Conservation (phyloP, 176 grass and related monocot genomes). For the Olyra latifolia region DNA sequence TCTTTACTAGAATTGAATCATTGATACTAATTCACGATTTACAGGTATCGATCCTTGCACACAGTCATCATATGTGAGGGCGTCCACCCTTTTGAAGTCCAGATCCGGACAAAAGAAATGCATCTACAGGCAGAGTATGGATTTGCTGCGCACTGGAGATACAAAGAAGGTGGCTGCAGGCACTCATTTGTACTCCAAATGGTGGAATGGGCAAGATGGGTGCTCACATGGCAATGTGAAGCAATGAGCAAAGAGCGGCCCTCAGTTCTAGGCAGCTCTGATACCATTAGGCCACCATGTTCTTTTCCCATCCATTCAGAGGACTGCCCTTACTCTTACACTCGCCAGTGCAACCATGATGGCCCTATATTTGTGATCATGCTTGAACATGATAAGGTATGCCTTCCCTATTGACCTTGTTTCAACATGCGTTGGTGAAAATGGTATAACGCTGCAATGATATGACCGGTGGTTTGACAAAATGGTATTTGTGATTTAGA, state of each 20-base stretch:
- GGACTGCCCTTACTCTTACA: slow-evolving; percentile 80
- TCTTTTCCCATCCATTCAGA: slow-evolving; percentile 78
- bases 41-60: slow-evolving; percentile 83
- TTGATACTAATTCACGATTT: slow-evolving; percentile 27
- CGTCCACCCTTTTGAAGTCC: slow-evolving; percentile 75
- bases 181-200: slow-evolving; percentile 81
- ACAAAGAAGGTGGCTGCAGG: slow-evolving; percentile 75
- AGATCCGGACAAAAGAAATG: slow-evolving; percentile 95
- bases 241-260: slow-evolving; percentile 45
- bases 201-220: slow-evolving; percentile 94
- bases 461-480: not conserved
- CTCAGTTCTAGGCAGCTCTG: slow-evolving; percentile 19
- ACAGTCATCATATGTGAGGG: slow-evolving; percentile 58
- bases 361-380: slow-evolving; percentile 80
- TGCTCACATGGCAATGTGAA: slow-evolving; percentile 81
- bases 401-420: not conserved
- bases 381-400: slow-evolving; percentile 90
- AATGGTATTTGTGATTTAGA: slow-evolving; percentile 51
- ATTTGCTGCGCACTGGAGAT: slow-evolving; percentile 91
- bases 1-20: not conserved
- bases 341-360: slow-evolving; percentile 57
- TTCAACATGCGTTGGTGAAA: not conserved
- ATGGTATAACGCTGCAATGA: not conserved
- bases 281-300: slow-evolving; percentile 50
- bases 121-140: slow-evolving; percentile 88